Base-by-base conservation (phyloP, 108 stramenopile species). In the Hondaea fermentalgiana region DNA sequence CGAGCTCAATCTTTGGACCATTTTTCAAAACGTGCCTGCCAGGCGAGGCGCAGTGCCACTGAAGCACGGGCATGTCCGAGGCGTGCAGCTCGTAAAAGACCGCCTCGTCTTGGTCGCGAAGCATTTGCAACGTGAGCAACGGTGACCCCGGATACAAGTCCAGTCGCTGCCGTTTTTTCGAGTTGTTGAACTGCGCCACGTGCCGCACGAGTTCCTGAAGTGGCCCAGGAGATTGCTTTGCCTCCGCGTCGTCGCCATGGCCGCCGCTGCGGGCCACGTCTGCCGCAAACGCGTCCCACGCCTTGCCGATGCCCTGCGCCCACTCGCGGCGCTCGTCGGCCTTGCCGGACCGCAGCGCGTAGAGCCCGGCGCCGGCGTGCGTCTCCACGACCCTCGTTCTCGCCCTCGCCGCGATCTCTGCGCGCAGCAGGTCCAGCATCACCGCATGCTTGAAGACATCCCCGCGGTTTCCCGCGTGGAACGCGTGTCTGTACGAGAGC, bases 341-440 rank as follows among this genome's bases (percentile, higher is more conserved):
- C 4, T 16, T 47, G 51, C 76, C 51, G 17, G n/a, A 12, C 17
- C 49, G 51, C 49, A 83, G 28, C 3, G 45, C 76, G 51, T 83
- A 83, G 25, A 83, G 45, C 45, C 76, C 76, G 51, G 76, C 76
- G n/a, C 76, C 76, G 8, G 76, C 45, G 76, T 83, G 76, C n/a
- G 76, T 83, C n/a, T 83, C 76, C 17, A 83, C 76, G 25, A 83
- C 49, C 49, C 28, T 1, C 76, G 49, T 6, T 14, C n/a, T 43
- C 49, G 16, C 51, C 35, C 17, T 17, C 76, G 76, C 51, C 51
- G 17, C 49, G 3, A 45, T 53, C 10, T 12, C 6, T 12, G 45
- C 49, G 23, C 76, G 45, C 45, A 83, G 51, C 45, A 83, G 28
- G n/a, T 21, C 19, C 49, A 83, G n/a, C 49, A 83, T 43, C 76